Conservation (phyloP, 345 rosid genomes). For the Euphorbia tirucalli region DNA sequence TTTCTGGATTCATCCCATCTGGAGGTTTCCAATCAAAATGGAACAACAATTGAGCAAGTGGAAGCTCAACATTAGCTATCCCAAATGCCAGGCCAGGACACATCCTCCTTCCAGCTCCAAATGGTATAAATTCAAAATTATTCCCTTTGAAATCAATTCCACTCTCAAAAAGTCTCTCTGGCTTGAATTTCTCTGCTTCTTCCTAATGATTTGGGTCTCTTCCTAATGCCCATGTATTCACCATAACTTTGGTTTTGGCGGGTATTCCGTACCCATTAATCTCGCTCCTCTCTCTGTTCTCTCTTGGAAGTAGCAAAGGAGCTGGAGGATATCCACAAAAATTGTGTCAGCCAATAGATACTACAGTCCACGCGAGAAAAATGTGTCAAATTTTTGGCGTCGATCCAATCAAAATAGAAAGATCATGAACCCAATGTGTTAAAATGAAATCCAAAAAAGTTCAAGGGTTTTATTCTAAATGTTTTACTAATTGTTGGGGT, state of each 20-base stretch:
- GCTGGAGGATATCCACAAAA: not conserved
- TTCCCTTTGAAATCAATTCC: conserved; percentile 26
- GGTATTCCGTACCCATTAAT: conserved; percentile 21
- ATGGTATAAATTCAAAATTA: conserved; percentile 28
- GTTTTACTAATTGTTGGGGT: too few relatives aligned
- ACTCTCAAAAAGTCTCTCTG: conserved; percentile 28
- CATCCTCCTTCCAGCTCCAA: conserved; percentile 38
- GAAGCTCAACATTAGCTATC: conserved; percentile 22
- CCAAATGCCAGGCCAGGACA: conserved; percentile 35
- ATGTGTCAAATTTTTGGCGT: too few relatives aligned
- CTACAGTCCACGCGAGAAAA: too few relatives aligned
- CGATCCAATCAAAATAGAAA: too few relatives aligned
- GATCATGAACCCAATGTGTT: too few relatives aligned
- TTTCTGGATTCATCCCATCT: not conserved
- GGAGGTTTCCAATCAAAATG: conserved; percentile 40
- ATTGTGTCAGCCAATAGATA: too few relatives aligned
- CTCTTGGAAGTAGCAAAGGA: conserved; percentile 39
- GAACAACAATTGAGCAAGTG: conserved; percentile 25
- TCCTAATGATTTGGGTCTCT: conserved; percentile 27
- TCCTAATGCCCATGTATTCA: conserved; percentile 13
- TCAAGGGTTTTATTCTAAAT: too few relatives aligned
- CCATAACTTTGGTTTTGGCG: conserved; percentile 11
- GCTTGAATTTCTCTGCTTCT: conserved; percentile 26
- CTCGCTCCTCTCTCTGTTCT: conserved; percentile 17
- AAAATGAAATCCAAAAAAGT: too few relatives aligned